Base-by-base conservation (phyloP, 768 basidiomycete species). In the Tulasnella sp. region DNA sequence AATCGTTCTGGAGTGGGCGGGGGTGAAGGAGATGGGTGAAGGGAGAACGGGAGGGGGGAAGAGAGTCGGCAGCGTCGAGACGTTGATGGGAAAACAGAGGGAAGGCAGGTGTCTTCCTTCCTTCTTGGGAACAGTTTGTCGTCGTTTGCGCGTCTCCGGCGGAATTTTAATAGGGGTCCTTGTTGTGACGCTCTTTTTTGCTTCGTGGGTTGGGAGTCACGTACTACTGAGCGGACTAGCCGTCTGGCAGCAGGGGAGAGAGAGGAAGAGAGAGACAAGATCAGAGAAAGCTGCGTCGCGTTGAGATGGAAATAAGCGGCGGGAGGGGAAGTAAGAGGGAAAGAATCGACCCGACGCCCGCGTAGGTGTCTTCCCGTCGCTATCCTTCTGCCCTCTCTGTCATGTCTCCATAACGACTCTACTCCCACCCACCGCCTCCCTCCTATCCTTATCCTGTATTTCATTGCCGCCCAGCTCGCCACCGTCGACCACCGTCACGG, bases 11-110 rank as follows among this genome's bases (percentile, higher is more conserved):
- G 70, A 18, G 7, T 5, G 10, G 15, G 42, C 2, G 42, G 42
- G 42, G 42, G 70, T 15, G 70, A 20, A 70, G 23, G 70, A 29
- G 40, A 13, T 35, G 32, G 70, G 35, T 10, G 35, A n/a, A 6
- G 40, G 26, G 73, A 74, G 39, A 16, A 32, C 9, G 23, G 48
- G 23, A 37, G 44, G 13, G 74, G 55, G 37, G 11, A 46, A 46
- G 44, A 55, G 55, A 57, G 55, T 51, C 39, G 74, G 37, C 42
- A 40, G 74, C 37, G 37, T 72, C 29, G 70, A 72, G 61, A 67
- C 61, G 61, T 57, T 75, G 74, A 75, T 75, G 40, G 46, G 40
- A 55, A 44, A 75, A 75, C 55, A 75, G 26, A 67, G 32, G 61
- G 61, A n/a, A 67, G 26, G 15, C 20, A 26, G 26, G n/a, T n/a